These are phyloP conservation scores for Pseudocercospora crystallina DNA, from an alignment of 2,329 filamentous ascomycete genomes.

Conservation along the genomic window DNA sequence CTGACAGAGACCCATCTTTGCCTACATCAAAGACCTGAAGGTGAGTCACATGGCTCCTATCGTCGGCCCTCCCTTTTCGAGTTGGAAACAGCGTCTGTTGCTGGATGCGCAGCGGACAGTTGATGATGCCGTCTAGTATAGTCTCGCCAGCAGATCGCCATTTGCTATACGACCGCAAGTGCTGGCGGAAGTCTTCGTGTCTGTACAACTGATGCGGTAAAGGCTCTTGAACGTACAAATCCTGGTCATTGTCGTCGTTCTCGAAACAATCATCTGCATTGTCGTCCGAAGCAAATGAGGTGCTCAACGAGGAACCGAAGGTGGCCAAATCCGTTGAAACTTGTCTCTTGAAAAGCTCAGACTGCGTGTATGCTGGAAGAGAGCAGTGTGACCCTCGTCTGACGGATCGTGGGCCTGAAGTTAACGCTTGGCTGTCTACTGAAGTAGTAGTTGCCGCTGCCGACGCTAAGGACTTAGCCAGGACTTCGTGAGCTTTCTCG, in stretches of 20 bases:
- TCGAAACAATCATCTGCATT: no score
- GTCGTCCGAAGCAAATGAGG: no score
- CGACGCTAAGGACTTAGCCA: conserved; percentile 14
- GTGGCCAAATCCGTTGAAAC: no score
- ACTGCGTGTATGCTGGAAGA: no score
- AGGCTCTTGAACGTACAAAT: conserved; percentile 42
- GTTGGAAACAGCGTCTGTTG: conserved; percentile 46
- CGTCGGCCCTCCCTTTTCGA: conserved; percentile 43
- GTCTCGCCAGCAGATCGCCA: conserved; percentile 44
- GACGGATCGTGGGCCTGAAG: no score
- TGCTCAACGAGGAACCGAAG: no score
- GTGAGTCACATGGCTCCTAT: conserved; percentile 46
- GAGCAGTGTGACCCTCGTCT: background rate
- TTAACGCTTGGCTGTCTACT: no score
- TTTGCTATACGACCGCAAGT: conserved; percentile 44
- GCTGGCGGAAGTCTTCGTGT: conserved; percentile 46
- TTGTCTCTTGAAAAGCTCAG: no score
- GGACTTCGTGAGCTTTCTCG: conserved; percentile 20
- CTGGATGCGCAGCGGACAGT: conserved; percentile 46
- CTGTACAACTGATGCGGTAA: conserved; percentile 42
- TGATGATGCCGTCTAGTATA: conserved; percentile 44
- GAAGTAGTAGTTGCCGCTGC: conserved; percentile 1
- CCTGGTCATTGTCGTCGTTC: conserved; percentile 41
- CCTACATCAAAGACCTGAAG: conserved; percentile 60
- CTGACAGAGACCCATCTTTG: conserved; percentile 44